Evolutionary conservation across 1,284 basidiomycete species (phyloP), one percentile per base, ranked within the genome.

Genomic region (Moesziomyces aphidis): DNA sequence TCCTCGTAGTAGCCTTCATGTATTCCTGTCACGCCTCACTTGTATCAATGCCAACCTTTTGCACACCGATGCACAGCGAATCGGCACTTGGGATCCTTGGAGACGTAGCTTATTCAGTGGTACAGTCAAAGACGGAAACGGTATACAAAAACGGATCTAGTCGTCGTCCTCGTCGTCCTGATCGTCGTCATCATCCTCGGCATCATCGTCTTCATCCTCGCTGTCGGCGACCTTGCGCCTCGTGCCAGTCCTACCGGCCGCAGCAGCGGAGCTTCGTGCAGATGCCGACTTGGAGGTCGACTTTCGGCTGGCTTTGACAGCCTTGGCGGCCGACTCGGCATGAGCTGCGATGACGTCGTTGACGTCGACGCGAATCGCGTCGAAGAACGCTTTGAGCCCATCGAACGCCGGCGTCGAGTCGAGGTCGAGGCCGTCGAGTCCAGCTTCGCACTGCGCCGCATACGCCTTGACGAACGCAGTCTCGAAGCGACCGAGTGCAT

Each of bases 401-500:
- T 57, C 58, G 21, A 73, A 55, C 1, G 50, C 65, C 10, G 60
- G 49, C 9, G 63, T 61, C 9, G 50, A 24, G 7, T 68, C 54
- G 23, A 63, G 26, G 28, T 70, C 72, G 11, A 74, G 42, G 5
- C 55, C 50, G 5, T 50, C 66, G 10, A 73, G 43, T 26, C 72
- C 66, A 8, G 62, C 59, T 31, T 70, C 59, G 24, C 66, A 49
- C 48, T 67, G 67, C 6, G 61, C 57, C n/a, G 78, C 34, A 50
- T 80, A 83, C 1, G 66, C 57, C 55, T 79, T 80, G 43, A 55
- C 54, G 10, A 80, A 56, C 13, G 86, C 81, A 5, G 85, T 86
- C 59, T 91, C 89, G 85, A 94, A 93, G 48, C 89, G 89, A 26
- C 85, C 85, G 55, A 96, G 87, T 1, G 91, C 88, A 77, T 92